These are phyloP conservation scores for Russula compacta DNA, from an alignment of 768 basidiomycete species.

Conservation along the genomic window DNA sequence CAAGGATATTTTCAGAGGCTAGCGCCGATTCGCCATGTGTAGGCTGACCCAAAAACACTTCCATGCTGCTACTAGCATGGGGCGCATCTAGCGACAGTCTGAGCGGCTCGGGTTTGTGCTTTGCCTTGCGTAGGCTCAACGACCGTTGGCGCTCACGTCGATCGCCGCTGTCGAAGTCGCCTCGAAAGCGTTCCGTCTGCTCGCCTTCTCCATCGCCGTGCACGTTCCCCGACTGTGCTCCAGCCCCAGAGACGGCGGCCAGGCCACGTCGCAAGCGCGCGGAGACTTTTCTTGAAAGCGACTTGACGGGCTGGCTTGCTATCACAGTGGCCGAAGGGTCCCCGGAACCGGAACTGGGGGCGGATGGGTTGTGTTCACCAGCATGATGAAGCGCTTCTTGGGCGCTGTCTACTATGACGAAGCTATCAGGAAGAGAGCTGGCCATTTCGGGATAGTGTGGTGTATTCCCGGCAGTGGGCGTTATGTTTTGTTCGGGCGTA, in stretches of 20 bases:
- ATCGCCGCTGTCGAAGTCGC: not conserved
- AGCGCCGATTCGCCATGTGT: not conserved
- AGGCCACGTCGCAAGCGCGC: slow-evolving; percentile 8
- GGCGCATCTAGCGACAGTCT: slow-evolving; percentile 6
- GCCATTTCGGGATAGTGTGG: not conserved
- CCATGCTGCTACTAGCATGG: not conserved
- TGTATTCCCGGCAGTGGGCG: not conserved
- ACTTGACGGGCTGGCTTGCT: not conserved
- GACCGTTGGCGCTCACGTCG: slow-evolving; percentile 10
- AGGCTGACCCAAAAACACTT: not conserved
- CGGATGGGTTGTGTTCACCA: not conserved
- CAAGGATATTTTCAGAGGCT: not conserved
- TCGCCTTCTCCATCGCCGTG: not conserved
- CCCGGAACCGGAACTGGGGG: not conserved
- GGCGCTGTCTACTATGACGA: slow-evolving; percentile 7
- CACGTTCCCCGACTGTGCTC: not conserved
- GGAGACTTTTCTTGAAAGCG: slow-evolving; percentile 18
- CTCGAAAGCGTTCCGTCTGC: not conserved
- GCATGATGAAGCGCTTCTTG: not conserved
- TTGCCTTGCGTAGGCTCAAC: slow-evolving; percentile 2
- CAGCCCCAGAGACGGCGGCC: not conserved
- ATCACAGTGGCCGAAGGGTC: not conserved
- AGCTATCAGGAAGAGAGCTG: not conserved
- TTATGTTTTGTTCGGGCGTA: not conserved
- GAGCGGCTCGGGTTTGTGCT: slow-evolving; percentile 10